These are phyloP conservation scores for Exophiala sp. DNA, from an alignment of 2,329 filamentous ascomycete genomes.

Conservation along the genomic window DNA sequence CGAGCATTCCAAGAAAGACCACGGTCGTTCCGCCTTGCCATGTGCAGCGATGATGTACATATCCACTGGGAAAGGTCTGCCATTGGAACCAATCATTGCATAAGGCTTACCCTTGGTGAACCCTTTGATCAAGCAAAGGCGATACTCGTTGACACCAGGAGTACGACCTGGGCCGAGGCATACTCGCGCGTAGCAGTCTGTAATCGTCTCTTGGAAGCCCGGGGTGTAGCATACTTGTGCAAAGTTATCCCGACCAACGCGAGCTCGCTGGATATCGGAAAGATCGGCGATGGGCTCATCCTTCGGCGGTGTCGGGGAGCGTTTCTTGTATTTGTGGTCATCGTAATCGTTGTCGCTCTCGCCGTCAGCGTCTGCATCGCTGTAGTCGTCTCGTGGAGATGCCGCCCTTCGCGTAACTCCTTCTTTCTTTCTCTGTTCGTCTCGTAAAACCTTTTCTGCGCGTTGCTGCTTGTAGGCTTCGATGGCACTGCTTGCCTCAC, in stretches of 20 bases:
- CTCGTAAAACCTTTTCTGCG: constrained; percentile 51
- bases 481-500: constrained; percentile 65
- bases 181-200: constrained; percentile 78
- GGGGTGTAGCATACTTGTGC: constrained; percentile 90
- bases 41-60: constrained; percentile 77
- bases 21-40: constrained; percentile 75
- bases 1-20: constrained; percentile 86
- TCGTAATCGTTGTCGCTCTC: constrained; percentile 79
- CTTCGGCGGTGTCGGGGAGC: constrained; percentile 49
- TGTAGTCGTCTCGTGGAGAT: constrained; percentile 50
- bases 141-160: constrained; percentile 70
- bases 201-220: constrained; percentile 74
- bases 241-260: constrained; percentile 79
- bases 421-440: constrained; percentile 43
- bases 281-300: constrained; percentile 66
- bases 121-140: constrained; percentile 85
- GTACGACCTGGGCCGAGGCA: constrained; percentile 71
- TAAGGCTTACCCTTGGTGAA: constrained; percentile 78
- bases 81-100: constrained; percentile 66
- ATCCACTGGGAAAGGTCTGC: constrained; percentile 73
- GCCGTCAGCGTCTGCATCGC: constrained; percentile 58
- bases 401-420: constrained; percentile 46
- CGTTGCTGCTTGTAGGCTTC: constrained; percentile 61
- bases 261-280: constrained; percentile 74
- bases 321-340: constrained; percentile 48